Evolutionary conservation across 192 early-diverging fungal genomes (phyloP).

Genomic region (Umbelopsis sp.): DNA sequence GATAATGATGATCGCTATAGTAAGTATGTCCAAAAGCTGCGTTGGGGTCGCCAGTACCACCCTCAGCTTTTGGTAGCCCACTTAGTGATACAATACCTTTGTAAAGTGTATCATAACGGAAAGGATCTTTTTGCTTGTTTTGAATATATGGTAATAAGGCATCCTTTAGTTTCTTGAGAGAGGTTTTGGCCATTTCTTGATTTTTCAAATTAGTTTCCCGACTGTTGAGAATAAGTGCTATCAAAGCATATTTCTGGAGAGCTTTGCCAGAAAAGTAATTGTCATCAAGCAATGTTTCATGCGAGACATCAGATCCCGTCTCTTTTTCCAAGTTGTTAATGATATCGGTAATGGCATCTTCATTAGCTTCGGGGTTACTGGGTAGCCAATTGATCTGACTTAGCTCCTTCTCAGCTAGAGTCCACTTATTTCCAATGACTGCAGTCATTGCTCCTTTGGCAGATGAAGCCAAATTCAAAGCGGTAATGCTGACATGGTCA

Average conservation of each 20-base stretch:
- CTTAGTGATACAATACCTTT: conserved; percentile 34
- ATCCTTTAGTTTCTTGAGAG: conserved; percentile 31
- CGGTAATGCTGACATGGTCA: conserved; percentile 11
- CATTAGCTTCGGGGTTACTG: conserved; percentile 12
- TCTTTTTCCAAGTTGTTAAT: conserved; percentile 26
- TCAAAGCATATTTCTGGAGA: conserved; percentile 39
- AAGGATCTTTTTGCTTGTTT: conserved; percentile 35
- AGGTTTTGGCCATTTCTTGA: conserved; percentile 26
- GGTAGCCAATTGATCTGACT: conserved; percentile 34
- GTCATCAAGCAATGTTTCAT: conserved; percentile 31
- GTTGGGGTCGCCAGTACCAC: conserved; percentile 36
- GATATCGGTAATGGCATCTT: conserved; percentile 27
- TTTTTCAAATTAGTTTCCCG: conserved; percentile 29
- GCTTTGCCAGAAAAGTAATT: conserved; percentile 47
- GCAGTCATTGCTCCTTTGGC: conserved; percentile 40
- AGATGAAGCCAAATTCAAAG: conserved; percentile 26
- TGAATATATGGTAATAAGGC: conserved; percentile 34
- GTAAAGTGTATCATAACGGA: conserved; percentile 34
- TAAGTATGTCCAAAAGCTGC: conserved; percentile 42
- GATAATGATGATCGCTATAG: conserved; percentile 48
- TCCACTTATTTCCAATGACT: conserved; percentile 35
- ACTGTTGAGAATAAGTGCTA: conserved; percentile 37
- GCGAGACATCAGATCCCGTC: conserved; percentile 23
- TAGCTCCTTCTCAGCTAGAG: conserved; percentile 21
- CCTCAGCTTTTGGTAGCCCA: conserved; percentile 31